Conservation (phyloP, 1,284 basidiomycete species). For the Pholiota adiposa region DNA sequence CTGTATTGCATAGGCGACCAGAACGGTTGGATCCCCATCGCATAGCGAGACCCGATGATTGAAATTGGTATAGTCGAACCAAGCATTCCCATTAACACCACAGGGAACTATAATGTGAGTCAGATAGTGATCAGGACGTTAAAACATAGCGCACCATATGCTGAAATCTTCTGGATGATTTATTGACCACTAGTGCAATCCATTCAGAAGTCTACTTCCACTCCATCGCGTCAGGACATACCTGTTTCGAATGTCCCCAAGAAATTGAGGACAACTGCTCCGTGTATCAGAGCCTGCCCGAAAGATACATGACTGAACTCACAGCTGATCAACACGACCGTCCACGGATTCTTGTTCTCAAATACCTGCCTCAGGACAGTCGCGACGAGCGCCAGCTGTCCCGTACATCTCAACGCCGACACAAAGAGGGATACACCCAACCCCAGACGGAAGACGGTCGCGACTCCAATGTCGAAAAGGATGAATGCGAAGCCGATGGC, state of each 20-base stretch:
- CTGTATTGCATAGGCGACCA: conserved; percentile 85
- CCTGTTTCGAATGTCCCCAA: conserved; percentile 75
- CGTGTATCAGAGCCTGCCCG: background rate
- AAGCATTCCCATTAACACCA: conserved; percentile 71
- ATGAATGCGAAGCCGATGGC: conserved; percentile 77
- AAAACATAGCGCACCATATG: conserved; percentile 60
- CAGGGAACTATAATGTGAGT: conserved; percentile 57
- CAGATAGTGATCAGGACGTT: background rate
- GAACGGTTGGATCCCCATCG: conserved; percentile 78
- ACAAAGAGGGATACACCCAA: conserved; percentile 71
- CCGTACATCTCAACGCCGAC: conserved; percentile 73
- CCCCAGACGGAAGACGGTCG: conserved; percentile 65
- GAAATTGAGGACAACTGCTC: conserved; percentile 66
- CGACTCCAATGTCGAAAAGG: conserved; percentile 64
- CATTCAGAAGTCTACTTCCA: background rate
- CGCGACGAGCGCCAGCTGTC: conserved; percentile 78
- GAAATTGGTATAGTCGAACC: conserved; percentile 82
- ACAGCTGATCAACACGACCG: conserved; percentile 75
- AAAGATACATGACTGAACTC: conserved; percentile 32
- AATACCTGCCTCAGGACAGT: conserved; percentile 76
- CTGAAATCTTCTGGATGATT: conserved; percentile 72
- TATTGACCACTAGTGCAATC: conserved; percentile 63
- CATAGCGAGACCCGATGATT: conserved; percentile 75
- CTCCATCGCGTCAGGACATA: conserved; percentile 30
- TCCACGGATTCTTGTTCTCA: conserved; percentile 73